Conservation (phyloP, 495 filamentous ascomycete species). For the Penicillium robsamsonii region DNA sequence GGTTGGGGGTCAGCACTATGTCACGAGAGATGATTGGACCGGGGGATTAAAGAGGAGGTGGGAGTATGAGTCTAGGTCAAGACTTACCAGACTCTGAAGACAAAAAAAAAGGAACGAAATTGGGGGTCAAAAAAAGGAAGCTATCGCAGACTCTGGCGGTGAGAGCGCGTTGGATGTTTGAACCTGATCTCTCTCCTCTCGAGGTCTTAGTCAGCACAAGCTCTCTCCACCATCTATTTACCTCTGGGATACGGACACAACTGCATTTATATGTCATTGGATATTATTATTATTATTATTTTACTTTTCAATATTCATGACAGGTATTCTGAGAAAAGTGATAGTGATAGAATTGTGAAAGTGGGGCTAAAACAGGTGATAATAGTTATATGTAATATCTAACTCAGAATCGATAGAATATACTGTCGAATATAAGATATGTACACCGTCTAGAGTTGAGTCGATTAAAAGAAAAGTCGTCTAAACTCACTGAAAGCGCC, state of each 20-base stretch:
- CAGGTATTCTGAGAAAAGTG: neutral
- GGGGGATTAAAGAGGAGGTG: neutral
- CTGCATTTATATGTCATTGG: neutral
- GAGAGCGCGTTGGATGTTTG: constrained; percentile 24
- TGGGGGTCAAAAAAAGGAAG: constrained; percentile 15
- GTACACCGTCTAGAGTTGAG: no score
- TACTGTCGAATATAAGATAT: no score
- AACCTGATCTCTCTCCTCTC: constrained; percentile 11
- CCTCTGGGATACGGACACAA: no score
- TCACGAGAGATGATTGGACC: constrained; percentile 13
- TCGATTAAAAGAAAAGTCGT: neutral
- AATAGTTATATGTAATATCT: neutral
- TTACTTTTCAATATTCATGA: neutral
- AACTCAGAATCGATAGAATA: no score
- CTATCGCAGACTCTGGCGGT: constrained; percentile 32
- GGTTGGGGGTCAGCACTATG: constrained; percentile 23
- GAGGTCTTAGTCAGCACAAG: constrained; percentile 20
- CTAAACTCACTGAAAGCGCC: constrained; percentile 6
- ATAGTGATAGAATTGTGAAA: neutral
- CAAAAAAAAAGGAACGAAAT: constrained; percentile 8
- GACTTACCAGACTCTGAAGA: constrained; percentile 1
- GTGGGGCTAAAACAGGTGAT: neutral
- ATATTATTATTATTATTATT: neutral
- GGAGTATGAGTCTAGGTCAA: neutral
- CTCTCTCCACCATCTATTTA: neutral